phyloP scores from a whole-genome alignment of 805 yeast species.

The Monosporozyma solicola region DNA sequence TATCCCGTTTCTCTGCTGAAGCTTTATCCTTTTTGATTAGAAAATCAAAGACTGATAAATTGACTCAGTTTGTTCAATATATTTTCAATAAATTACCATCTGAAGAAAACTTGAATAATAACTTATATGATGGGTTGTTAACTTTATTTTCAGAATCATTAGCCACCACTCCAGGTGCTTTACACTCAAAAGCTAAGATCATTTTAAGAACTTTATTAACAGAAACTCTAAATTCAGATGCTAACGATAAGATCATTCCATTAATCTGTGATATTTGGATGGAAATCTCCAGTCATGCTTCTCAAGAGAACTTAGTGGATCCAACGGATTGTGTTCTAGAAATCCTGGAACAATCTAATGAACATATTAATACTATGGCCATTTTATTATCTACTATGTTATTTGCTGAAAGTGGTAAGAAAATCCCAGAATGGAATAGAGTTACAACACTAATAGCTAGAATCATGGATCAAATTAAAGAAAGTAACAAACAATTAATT shows the following conservation, averaged over 20 bases:
- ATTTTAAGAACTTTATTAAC: constrained; percentile 41
- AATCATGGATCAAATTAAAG: constrained; percentile 5
- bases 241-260: constrained; percentile 23
- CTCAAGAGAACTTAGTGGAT: constrained; percentile 37
- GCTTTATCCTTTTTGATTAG: constrained; percentile 78
- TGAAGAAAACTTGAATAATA: constrained; percentile 14
- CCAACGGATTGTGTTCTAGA: constrained; percentile 34
- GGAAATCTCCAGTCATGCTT: constrained; percentile 45
- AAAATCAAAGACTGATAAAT: constrained; percentile 45
- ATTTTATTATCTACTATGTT: constrained; percentile 40
- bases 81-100: constrained; percentile 31
- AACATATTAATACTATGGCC: constrained; percentile 25
- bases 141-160: constrained; percentile 64
- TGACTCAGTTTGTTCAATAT: constrained; percentile 39
- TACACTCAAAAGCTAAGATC: constrained; percentile 61
- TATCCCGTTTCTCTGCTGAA: constrained; percentile 81
- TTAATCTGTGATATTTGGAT: constrained; percentile 53
- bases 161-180: constrained; percentile 56
- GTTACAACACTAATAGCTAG: constrained; percentile 7
- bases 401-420: constrained; percentile 65
- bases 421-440: constrained; percentile 44
- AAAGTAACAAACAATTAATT: neutral
- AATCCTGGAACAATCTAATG: constrained; percentile 11
- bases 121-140: constrained; percentile 49
- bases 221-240: constrained; percentile 13